Base-by-base conservation (phyloP, 129 eudicot genomes). In the Artemisia tridentata region DNA sequence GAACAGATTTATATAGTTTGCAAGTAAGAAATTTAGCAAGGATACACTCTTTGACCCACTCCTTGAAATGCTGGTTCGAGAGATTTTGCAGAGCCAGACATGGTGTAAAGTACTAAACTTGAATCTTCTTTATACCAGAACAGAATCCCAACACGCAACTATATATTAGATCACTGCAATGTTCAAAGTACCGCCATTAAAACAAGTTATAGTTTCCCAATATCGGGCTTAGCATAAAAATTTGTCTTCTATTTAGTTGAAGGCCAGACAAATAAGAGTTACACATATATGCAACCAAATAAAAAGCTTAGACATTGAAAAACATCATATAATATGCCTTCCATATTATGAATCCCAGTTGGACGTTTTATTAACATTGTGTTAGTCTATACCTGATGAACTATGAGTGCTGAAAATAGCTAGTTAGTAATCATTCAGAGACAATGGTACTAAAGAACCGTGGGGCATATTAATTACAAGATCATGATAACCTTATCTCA, bases 11-110 rank as follows among this genome's bases (percentile, higher is more conserved):
- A 70, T 18, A 56, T 52, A 57, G 21, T 54, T 67, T 62, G 51
- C 18, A 80, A 25, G 73, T 48, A 76, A 61, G 7, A 41, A 21
- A 49, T 38, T 68, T 60, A 75, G 55, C 12, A 84, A 90, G 99
- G 99, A 95, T 95, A 95, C 99, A 86, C 72, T 81, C 79, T 90
- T 76, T 85, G 91, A 68, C 97, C 99, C 13, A 84, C 96, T 73
- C 96, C 97, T 83, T 90, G 97, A 68, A 95, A 95, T 77, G 97
- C 99, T 71, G 99, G 97, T 75, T 95, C 99, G 75, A 95, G 75
- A 74, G 89, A 80, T 85, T 95, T 95, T 72, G 95, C 83, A 48
- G 81, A 71, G 84, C 84, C 79, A 79, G 99, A 80, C 99, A 95
- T 95, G 29, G 56, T 69, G 43, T 25, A 59, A 68, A 48, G 69